Base-by-base conservation (phyloP, 495 filamentous ascomycete genomes). In the Amphirosellinia nigrospora region DNA sequence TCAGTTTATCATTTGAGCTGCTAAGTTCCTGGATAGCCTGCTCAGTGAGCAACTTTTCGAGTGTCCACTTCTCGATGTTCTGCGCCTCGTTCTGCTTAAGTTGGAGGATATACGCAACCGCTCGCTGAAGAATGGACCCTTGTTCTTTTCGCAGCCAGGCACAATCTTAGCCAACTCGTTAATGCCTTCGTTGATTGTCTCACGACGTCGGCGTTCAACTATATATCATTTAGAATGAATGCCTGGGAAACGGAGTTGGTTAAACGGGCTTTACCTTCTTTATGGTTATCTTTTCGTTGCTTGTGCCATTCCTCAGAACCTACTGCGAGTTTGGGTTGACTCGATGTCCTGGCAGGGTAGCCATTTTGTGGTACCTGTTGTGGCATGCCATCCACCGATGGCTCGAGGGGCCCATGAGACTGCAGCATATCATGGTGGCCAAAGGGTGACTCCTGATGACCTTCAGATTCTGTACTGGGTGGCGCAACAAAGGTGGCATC, bases 141-240 rank as follows among this genome's bases (percentile, higher is more conserved):
- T 99, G 82, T 99, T 99, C 86, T 98, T 99, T 80, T 99, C 96
- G 76, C 96, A 99, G 43, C 94, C 94, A 3, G 96, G 96, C 0
- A 99, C 96, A 64, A 99, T 95, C 80, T 97, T 97, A 63, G 96
- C 92, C 48, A 99, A 90, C 81, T 99, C 95, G 75, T 98, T 98
- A 76, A 99, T 99, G 60, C 96, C 96, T 81, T 99, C 96, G 77
- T 99, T 99, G 79, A 99, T 99, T 5, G 96, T 98, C 79, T 99
- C 96, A 70, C 96, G 93, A 45, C 96, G 96, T 56, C 96, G 94
- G 64, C 96, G 93, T 81, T 99, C 96, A 71, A 99, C 96, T 99
- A 70, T 3, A 70, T 21, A 46, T 38, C 19, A 32, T 28, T 73
- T 70, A 77, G 68, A 46, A 69, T n/a, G 41, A 10, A 61, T 65